Percentiles rank a stretch among this genome's conserved stretches.
Conservation (phyloP, 2,329 filamentous ascomycete genomes). For the Calonectria naviculata region DNA sequence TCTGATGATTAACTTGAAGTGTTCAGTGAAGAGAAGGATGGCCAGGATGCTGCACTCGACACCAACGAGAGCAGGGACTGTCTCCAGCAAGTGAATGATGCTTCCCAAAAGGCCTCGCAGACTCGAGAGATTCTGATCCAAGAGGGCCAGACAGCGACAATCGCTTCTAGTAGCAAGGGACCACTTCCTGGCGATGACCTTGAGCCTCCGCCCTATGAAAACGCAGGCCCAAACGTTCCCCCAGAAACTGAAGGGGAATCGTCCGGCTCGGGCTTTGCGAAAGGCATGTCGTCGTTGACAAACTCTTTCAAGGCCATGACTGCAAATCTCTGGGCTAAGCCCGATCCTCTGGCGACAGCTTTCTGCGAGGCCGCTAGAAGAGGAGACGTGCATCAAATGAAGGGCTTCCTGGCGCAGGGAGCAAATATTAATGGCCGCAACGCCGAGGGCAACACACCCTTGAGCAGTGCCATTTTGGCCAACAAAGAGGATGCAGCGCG, state of each 20-base stretch:
- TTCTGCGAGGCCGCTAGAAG: conserved; percentile 48
- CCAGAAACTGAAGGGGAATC: conserved; percentile 6
- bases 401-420: conserved; percentile 46
- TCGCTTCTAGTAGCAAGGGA: conserved; percentile 29
- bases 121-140: conserved; percentile 30
- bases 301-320: conserved; percentile 50
- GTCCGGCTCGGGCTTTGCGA: conserved; percentile 29
- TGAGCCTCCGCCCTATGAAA: conserved; percentile 41
- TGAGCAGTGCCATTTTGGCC: conserved; percentile 47
- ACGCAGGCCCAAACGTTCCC: conserved; percentile 24
- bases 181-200: conserved; percentile 13
- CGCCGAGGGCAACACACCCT: conserved; percentile 47
- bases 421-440: conserved; percentile 51
- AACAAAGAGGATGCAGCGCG: conserved; percentile 45
- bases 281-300: conserved; percentile 43
- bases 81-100: conserved; percentile 31
- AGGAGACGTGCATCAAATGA: conserved; percentile 48
- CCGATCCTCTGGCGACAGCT: conserved; percentile 50
- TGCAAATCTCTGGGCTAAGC: conserved; percentile 44
- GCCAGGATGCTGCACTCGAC: conserved; percentile 40
- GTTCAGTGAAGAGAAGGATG: conserved; percentile 29
- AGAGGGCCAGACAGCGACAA: background rate
- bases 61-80: conserved; percentile 27
- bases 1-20: background rate
- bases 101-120: conserved; percentile 29